Conservation (phyloP, 108 stramenopile species). For the Skeletonema costatum region DNA sequence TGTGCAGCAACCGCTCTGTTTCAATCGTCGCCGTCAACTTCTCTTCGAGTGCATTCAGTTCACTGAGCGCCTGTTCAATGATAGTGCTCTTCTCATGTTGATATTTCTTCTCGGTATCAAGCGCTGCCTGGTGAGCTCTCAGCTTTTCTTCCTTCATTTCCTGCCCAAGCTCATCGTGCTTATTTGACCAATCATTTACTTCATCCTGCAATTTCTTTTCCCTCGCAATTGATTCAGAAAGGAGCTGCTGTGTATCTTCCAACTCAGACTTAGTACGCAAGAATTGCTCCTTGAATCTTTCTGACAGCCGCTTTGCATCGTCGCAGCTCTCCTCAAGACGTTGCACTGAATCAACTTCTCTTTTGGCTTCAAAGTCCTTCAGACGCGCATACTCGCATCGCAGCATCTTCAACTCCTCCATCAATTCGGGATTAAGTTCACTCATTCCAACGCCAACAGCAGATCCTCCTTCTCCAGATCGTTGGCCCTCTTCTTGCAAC, state of each 20-base stretch:
- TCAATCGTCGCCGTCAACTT: constrained; percentile 27
- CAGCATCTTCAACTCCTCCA: constrained; percentile 66
- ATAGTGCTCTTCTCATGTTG: constrained; percentile 41
- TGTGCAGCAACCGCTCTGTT: constrained; percentile 35
- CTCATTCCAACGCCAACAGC: constrained; percentile 81
- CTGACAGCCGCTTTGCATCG: constrained; percentile 59
- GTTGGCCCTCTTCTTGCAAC: constrained; percentile 49
- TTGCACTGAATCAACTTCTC: constrained; percentile 75
- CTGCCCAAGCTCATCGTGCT: constrained; percentile 15
- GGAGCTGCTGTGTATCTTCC: constrained; percentile 51
- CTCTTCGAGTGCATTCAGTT: constrained; percentile 30
- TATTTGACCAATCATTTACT: constrained; percentile 20
- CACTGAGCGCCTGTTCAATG: constrained; percentile 39
- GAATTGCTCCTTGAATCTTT: constrained; percentile 73
- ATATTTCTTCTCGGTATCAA: constrained; percentile 36
- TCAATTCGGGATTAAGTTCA: constrained; percentile 83
- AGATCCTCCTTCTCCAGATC: constrained; percentile 15
- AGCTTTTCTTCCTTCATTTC: constrained; percentile 50
- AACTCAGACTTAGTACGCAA: constrained; percentile 64
- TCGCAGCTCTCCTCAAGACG: constrained; percentile 69
- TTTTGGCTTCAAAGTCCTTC: constrained; percentile 75
- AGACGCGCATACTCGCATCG: constrained; percentile 78
- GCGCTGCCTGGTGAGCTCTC: constrained; percentile 33
- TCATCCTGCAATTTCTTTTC: constrained; percentile 33
- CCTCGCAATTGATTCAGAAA: constrained; percentile 24